These are phyloP conservation scores for Pachyrhizus erosus DNA, from an alignment of 306 rosid genomes.

Conservation along the genomic window DNA sequence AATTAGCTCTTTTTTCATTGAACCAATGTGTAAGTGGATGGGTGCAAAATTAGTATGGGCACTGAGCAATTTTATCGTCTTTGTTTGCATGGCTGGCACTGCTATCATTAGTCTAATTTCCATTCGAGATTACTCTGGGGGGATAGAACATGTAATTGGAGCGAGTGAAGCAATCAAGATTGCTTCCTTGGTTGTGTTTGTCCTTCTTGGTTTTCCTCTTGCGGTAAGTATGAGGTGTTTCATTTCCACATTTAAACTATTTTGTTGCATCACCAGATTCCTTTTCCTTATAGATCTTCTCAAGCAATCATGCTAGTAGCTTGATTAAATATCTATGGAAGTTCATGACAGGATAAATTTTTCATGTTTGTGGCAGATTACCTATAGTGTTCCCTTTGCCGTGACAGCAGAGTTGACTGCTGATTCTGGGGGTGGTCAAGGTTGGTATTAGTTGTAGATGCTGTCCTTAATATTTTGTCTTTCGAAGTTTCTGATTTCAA, in stretches of 20 bases:
- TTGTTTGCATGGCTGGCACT: slow-evolving; percentile 94
- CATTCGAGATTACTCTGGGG: slow-evolving; percentile 57
- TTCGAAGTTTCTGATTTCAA: slow-evolving; percentile 33
- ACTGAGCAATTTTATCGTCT: slow-evolving; percentile 89
- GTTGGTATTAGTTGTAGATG: slow-evolving; percentile 52
- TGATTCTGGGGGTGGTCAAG: slow-evolving; percentile 97
- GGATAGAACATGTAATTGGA: slow-evolving; percentile 79
- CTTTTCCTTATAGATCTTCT: slow-evolving; percentile 25
- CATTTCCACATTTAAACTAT: slow-evolving; percentile 20
- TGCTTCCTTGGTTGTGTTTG: slow-evolving; percentile 86
- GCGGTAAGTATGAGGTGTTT: slow-evolving; percentile 67
- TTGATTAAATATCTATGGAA: slow-evolving; percentile 8
- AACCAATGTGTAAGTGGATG: slow-evolving; percentile 91
- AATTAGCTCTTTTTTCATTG: slow-evolving; percentile 88
- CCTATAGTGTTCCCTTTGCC: slow-evolving; percentile 95
- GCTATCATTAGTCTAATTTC: slow-evolving; percentile 87
- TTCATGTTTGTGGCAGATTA: slow-evolving; percentile 72
- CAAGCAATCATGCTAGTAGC: neutral
- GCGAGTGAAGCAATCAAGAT: slow-evolving; percentile 71
- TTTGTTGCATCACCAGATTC: slow-evolving; percentile 15
- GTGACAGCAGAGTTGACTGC: slow-evolving; percentile 94
- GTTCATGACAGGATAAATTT: slow-evolving; percentile 37
- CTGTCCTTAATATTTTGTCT: slow-evolving; percentile 21
- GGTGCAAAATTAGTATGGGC: slow-evolving; percentile 97
- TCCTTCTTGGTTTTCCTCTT: slow-evolving; percentile 97